Evolutionary conservation across 73 alveolate genomes (phyloP), one percentile per base, ranked within the genome.

Genomic region (Diophrys appendiculata): DNA sequence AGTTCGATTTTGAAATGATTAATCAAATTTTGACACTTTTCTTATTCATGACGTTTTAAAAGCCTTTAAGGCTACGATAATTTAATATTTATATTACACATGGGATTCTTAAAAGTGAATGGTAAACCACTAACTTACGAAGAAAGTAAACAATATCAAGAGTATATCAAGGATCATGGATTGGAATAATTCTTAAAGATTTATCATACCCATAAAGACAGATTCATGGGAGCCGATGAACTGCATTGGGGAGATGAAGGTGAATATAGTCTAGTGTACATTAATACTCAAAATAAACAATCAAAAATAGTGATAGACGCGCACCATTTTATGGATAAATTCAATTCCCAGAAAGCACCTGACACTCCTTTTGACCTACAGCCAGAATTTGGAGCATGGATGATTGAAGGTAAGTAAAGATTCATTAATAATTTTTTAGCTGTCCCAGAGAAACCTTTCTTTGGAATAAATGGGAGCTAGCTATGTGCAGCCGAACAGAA

Each of bases 241-340:
- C 89, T 92, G 32, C 86, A 81, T n/a, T 92, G 98, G 96, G 98
- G 98, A 13, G 98, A 92, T 35, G 98, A 92, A 77, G 73, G 90
- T 13, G 98, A 92, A 74, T 93, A 90, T 34, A 76, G 82, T 22
- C 69, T 87, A 3, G 69, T 81, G 54, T 30, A 71, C 5, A 26
- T 92, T 28, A 89, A 85, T 74, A 53, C 29, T 25, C 77, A 75
- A 22, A 23, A 33, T 29, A 81, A 90, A 30, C 54, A 33, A 22
- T 86, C 86, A 1, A 74, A 68, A 71, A 65, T 91, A 3, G 52
- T 65, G 65, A 55, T 28, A 26, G 69, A 79, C 23, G 93, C 74
- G 22, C 54, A 22, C 18, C 64, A 65, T 56, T 43, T 71, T 26
- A 52, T 85, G 28, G 54, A 78, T 5, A 70, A 25, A 35, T 54